Base-by-base conservation (phyloP, 1,284 basidiomycete species). In the Cystobasidium pallidum region DNA sequence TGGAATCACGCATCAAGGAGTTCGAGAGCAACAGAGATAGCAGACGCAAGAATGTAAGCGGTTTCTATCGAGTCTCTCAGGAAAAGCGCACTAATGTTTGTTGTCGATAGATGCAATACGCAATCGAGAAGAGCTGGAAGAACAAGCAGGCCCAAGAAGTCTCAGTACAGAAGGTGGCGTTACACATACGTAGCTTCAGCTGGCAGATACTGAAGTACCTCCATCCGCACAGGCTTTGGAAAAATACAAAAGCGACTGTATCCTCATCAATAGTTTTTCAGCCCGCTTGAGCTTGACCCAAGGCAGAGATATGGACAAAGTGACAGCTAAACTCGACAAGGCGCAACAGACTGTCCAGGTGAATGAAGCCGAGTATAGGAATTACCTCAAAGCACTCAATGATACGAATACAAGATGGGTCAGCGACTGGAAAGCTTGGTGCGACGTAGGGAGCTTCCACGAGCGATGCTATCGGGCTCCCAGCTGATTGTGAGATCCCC, bases 231-330 rank as follows among this genome's bases (percentile, higher is more conserved):
- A 85, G 82, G 91, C 95, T 1, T 88, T 91, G 75, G 92, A 96
- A 80, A 92, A 94, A 80, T 99, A 98, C 83, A 93, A 97, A 81
- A 85, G 86, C 66, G 94, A 98, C 79, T 97, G 94, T 81, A 85
- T 96, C 74, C 88, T 90, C 74, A 94, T 98, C 85, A 98, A 98
- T 81, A 90, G 92, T 8, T 94, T 91, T 81, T 95, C 94, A 2
- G 95, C 95, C 1, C 94, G 97, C 82, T 88, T 89, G 65, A 91
- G 91, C 6, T 86, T 99, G 11, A 89, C 94, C 24, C 95, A 99
- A 81, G 96, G 95, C 41, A 89, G 88, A 76, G 95, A 98, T 75
- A 85, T 95, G 36, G 96, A 99, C 77, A 94, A 92, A 83, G 88
- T 96, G 47, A 75, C 75, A 61, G 79, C 86, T 73, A 96, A 94